phyloP scores from a whole-genome alignment of 2,329 filamentous ascomycete genomes.

The Curvularia lunata region DNA sequence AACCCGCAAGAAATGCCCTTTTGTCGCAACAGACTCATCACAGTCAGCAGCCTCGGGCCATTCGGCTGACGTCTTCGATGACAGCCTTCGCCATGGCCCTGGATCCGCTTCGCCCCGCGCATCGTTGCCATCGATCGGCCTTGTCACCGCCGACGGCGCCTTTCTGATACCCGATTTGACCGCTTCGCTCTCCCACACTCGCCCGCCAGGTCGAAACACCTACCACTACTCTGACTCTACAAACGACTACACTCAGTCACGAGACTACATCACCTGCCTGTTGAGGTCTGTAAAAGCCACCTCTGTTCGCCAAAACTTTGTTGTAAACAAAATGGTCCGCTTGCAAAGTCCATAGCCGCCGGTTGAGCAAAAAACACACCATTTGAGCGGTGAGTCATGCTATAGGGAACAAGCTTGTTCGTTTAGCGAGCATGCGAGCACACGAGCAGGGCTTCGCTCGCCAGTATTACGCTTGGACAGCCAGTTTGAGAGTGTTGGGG shows the following conservation, averaged over 20 bases:
- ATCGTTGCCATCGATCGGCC: slow-evolving; percentile 15
- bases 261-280: slow-evolving; percentile 13
- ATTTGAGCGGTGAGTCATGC: slow-evolving; percentile 30
- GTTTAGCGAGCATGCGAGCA: slow-evolving; percentile 26
- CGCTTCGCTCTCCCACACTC: slow-evolving; percentile 2
- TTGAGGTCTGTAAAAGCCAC: neutral
- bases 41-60: slow-evolving; percentile 11
- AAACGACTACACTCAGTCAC: slow-evolving; percentile 6
- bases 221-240: slow-evolving; percentile 2
- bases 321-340: neutral
- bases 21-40: slow-evolving; percentile 7
- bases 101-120: slow-evolving; percentile 14
- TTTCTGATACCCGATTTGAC: slow-evolving; percentile 15
- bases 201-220: slow-evolving; percentile 14
- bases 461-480: slow-evolving; percentile 28
- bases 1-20: slow-evolving; percentile 15
- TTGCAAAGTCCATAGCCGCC: slow-evolving; percentile 7
- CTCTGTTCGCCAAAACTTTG: slow-evolving; percentile 3
- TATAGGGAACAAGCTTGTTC: slow-evolving; percentile 23
- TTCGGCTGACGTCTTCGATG: slow-evolving; percentile 15
- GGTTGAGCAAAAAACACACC: slow-evolving; percentile 8
- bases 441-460: slow-evolving; percentile 21
- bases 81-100: slow-evolving; percentile 12
- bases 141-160: slow-evolving; percentile 16
- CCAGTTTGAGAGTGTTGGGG: slow-evolving; percentile 25